phyloP scores from a whole-genome alignment of 2,329 filamentous ascomycete genomes.

The Lomentospora prolificans region DNA sequence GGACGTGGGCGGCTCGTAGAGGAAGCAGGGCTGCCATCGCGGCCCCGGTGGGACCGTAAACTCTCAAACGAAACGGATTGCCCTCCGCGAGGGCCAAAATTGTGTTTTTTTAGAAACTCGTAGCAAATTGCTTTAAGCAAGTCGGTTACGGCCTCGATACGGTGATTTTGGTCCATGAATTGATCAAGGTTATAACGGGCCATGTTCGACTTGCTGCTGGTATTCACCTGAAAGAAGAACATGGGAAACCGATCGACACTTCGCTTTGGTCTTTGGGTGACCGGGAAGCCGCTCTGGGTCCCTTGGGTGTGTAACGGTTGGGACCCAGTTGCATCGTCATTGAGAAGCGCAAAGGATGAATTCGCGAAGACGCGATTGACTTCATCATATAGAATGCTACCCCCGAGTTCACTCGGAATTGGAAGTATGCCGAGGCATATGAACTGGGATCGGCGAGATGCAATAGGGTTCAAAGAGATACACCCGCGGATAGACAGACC shows the following conservation, averaged over 20 bases:
- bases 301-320: neutral
- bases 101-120: conserved; percentile 66
- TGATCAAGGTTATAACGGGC: conserved; percentile 23
- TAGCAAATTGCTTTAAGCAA: conserved; percentile 59
- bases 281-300: conserved; percentile 25
- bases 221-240: conserved; percentile 67
- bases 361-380: conserved; percentile 67
- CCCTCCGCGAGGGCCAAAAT: conserved; percentile 46
- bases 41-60: neutral
- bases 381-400: conserved; percentile 63
- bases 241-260: conserved; percentile 76
- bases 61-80: neutral
- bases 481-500: conserved; percentile 56
- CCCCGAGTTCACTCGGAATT: conserved; percentile 41
- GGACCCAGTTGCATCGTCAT: conserved; percentile 29
- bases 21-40: neutral
- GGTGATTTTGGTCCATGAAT: conserved; percentile 38
- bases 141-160: conserved; percentile 26
- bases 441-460: conserved; percentile 68
- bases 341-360: conserved; percentile 64
- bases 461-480: conserved; percentile 60
- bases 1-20: neutral
- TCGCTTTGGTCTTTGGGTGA: conserved; percentile 44
- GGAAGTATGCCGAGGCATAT: conserved; percentile 68
- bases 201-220: conserved; percentile 14